Conservation (phyloP, 139 green algal genomes). For the Astrephomene gubernaculifera region DNA sequence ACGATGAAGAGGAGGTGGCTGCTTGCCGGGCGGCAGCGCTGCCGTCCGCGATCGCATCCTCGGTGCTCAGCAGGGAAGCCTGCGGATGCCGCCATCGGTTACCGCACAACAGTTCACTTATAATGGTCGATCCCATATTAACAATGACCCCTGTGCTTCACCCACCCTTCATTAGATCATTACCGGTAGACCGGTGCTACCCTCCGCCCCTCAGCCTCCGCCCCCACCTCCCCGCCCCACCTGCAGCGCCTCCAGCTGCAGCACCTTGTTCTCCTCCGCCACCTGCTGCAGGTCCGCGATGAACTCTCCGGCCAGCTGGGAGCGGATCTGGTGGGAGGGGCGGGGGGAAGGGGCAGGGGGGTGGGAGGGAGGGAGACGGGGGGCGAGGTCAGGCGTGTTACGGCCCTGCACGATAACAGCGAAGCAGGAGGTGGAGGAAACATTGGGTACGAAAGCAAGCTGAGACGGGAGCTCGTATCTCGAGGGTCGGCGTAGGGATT, state of each 20-base stretch:
- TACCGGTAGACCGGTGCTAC: background rate
- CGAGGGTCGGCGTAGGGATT: too few relatives aligned
- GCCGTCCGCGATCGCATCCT: conserved; percentile 37
- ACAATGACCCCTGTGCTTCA: too few relatives aligned
- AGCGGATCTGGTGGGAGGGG: conserved; percentile 64
- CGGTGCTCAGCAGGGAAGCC: conserved; percentile 36
- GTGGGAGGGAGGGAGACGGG: background rate
- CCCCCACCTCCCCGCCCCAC: conserved; percentile 12
- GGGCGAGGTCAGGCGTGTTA: too few relatives aligned
- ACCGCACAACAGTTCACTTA: too few relatives aligned
- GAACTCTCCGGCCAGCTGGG: conserved; percentile 83
- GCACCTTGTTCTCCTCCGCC: conserved; percentile 67
- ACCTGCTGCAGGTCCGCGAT: conserved; percentile 78
- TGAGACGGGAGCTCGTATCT: too few relatives aligned
- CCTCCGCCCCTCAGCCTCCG: background rate
- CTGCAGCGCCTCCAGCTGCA: conserved; percentile 58
- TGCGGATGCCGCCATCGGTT: conserved; percentile 9
- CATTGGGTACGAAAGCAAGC: too few relatives aligned
- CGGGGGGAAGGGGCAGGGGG: background rate
- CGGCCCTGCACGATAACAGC: too few relatives aligned
- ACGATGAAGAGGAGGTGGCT: background rate
- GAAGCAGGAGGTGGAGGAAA: too few relatives aligned
- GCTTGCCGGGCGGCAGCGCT: conserved; percentile 31
- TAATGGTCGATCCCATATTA: too few relatives aligned
- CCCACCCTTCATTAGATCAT: too few relatives aligned